phyloP scores from a whole-genome alignment of 768 basidiomycete species.

The Suillus subaureus region DNA sequence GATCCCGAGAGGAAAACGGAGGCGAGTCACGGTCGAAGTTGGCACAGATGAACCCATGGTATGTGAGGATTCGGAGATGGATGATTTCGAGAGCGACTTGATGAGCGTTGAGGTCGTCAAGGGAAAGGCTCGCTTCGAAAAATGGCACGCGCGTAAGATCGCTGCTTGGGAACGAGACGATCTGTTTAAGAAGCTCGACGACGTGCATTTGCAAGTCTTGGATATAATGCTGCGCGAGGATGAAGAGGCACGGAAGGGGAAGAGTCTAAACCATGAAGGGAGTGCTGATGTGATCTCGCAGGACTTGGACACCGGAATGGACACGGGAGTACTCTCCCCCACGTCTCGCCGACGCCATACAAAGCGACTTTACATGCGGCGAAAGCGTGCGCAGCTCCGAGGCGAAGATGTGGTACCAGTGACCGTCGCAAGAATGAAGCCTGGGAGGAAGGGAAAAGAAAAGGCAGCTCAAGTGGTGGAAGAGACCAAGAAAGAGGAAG shows the following conservation, averaged over 20 bases:
- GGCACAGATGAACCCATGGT: conserved; percentile 2
- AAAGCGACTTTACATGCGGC: conserved; percentile 75
- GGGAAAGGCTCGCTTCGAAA: conserved; percentile 7
- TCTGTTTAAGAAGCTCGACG: conserved; percentile 31
- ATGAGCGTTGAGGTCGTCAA: not conserved
- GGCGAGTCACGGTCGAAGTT: conserved; percentile 8
- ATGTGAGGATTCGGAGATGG: not conserved
- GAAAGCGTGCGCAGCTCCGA: conserved; percentile 55
- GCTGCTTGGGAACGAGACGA: conserved; percentile 31
- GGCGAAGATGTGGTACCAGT: conserved; percentile 29
- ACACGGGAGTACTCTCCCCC: conserved; percentile 42
- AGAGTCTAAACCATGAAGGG: conserved; percentile 3
- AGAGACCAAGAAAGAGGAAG: conserved; percentile 3
- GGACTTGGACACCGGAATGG: conserved; percentile 14
- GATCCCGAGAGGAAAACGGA: conserved; percentile 7
- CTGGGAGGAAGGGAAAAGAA: conserved; percentile 32
- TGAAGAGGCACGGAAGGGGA: conserved; percentile 22
- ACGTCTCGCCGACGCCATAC: conserved; percentile 52
- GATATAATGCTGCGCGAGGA: conserved; percentile 38
- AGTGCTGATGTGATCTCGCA: not conserved
- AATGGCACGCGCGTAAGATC: not conserved
- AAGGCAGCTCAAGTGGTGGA: not conserved
- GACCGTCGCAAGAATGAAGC: conserved; percentile 36
- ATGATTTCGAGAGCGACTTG: not conserved
- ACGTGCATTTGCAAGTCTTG: conserved; percentile 34